These are phyloP conservation scores for Arabidopsis hybrid DNA, from an alignment of 441 rosid genomes.

Conservation along the genomic window DNA sequence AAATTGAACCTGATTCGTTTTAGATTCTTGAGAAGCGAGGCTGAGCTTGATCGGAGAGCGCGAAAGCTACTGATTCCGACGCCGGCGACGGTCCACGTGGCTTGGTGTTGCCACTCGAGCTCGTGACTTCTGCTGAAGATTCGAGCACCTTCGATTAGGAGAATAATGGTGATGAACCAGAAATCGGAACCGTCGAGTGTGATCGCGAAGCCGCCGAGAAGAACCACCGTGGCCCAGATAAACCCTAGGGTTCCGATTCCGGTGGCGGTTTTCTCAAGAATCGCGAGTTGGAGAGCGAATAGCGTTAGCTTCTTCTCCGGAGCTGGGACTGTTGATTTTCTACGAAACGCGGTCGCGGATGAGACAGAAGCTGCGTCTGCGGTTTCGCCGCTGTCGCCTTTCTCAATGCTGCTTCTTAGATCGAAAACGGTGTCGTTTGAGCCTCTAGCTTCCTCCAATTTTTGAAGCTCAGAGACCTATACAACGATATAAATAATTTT, in stretches of 20 bases:
- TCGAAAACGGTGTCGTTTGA: constrained; percentile 67
- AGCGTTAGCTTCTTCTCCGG: constrained; percentile 94
- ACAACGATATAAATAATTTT: background rate
- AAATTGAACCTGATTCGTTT: constrained; percentile 42
- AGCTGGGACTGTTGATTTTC: constrained; percentile 46
- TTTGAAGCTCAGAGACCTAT: constrained; percentile 53
- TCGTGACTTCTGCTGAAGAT: constrained; percentile 95
- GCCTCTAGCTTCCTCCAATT: constrained; percentile 54
- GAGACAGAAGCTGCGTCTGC: constrained; percentile 47
- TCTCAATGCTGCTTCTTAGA: constrained; percentile 53
- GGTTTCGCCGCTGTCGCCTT: constrained; percentile 60
- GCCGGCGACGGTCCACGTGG: constrained; percentile 86
- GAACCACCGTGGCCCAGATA: constrained; percentile 98
- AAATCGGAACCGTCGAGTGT: constrained; percentile 84
- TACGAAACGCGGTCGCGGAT: constrained; percentile 36
- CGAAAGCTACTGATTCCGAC: constrained; percentile 81
- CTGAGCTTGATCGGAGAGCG: constrained; percentile 59
- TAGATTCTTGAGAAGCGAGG: constrained; percentile 41
- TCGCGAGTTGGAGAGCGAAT: constrained; percentile 85
- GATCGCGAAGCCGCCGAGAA: constrained; percentile 92
- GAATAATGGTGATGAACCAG: constrained; percentile 83
- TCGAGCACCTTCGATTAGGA: constrained; percentile 84
- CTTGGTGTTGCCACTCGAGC: constrained; percentile 95
- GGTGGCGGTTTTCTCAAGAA: constrained; percentile 87
- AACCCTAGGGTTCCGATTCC: constrained; percentile 91